These are phyloP conservation scores for Limonomyces culmigenus DNA, from an alignment of 1,284 basidiomycete genomes.

Conservation along the genomic window DNA sequence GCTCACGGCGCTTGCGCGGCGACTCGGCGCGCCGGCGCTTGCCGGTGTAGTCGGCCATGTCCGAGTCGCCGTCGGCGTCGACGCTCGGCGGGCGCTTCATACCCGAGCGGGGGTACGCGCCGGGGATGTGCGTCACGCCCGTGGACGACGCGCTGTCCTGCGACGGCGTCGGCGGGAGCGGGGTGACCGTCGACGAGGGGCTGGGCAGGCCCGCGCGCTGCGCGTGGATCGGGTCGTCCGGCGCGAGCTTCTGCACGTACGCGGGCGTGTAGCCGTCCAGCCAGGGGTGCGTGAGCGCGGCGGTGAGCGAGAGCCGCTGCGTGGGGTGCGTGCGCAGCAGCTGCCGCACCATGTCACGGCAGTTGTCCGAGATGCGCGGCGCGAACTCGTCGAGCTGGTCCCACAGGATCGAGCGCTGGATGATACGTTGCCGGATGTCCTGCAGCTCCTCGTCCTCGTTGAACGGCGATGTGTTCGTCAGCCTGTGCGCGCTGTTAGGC, in stretches of 20 bases:
- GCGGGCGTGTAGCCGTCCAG: conserved; percentile 17
- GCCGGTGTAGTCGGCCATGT: too few relatives aligned
- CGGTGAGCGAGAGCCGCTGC: conserved; percentile 36
- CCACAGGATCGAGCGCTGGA: conserved; percentile 46
- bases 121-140: conserved; percentile 7
- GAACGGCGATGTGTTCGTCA: conserved; percentile 57
- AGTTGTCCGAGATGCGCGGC: conserved; percentile 17
- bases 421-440: conserved; percentile 37
- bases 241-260: not conserved
- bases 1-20: too few relatives aligned
- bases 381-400: conserved; percentile 24
- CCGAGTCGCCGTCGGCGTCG: too few relatives aligned
- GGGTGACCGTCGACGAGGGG: conserved; percentile 4
- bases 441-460: conserved; percentile 38
- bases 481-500: conserved; percentile 31
- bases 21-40: too few relatives aligned
- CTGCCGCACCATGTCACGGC: conserved; percentile 26
- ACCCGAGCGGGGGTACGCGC: conserved; percentile 9
- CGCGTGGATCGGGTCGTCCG: not conserved
- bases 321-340: conserved; percentile 35
- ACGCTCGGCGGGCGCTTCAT: too few relatives aligned
- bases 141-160: conserved; percentile 3
- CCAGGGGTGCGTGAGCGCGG: conserved; percentile 53
- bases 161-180: conserved; percentile 5
- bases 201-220: not conserved